Base-by-base conservation (phyloP, 208 protist species). In the Angomonas deanei region DNA sequence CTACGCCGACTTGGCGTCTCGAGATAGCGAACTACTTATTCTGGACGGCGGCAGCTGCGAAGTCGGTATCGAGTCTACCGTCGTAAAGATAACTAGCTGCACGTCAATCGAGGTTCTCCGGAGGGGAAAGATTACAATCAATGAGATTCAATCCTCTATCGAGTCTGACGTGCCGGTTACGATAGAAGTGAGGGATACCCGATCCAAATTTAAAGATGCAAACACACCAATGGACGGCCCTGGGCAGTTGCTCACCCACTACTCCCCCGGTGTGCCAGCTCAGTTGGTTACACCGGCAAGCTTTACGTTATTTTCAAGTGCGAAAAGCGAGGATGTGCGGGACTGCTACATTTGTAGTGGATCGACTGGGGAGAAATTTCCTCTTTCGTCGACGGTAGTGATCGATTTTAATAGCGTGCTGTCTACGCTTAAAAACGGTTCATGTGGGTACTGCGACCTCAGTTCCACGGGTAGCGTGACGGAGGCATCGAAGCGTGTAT, bases 11-110 rank as follows among this genome's bases (percentile, higher is more conserved):
- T 74, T 98, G n/a, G 87, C 81, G 3, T n/a, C 60, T 19, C 84
- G 82, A 36, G 83, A 94, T 57, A 62, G 77, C 1, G 76, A 82
- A 28, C 65, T 95, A 26, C 72, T 91, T 21, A 84, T 97, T 54
- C 70, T 97, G 64, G 89, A 97, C 68, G 89, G 86, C 57, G 92
- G 89, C 10, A 75, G 71, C 47, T 96, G 92, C 71, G 66, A 65
- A 4, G 74, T 97, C 49, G 95, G 95, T 11, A 95, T 98, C 57
- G 95, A 98, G 75, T 97, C 91, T 0, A 97, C 93, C 6, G 93
- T 98, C 24, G 68, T 96, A 4, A 94, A 94, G 66, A 65, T 92
- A 10, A 72, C 74, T 56, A 75, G 66, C 66, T 72, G 69, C 15
- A 68, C 80, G 26, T 62, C 27, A 23, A 64, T 90, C 42, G 78